Evolutionary conservation across 2,329 filamentous ascomycete genomes (phyloP).

Genomic region (Colletotrichum coccodes): DNA sequence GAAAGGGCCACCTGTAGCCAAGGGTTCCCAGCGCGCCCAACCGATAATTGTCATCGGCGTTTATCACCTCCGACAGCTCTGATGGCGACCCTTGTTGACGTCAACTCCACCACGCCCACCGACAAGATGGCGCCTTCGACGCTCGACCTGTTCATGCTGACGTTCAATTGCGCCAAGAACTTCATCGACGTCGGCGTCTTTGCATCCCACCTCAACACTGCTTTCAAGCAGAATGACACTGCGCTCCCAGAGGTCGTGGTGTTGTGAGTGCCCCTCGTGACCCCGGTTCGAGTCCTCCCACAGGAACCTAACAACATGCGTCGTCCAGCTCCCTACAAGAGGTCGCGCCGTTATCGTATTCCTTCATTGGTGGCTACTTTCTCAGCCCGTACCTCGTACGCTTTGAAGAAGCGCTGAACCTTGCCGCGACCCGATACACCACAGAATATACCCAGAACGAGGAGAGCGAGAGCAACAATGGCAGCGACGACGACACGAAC

Average conservation of each 20-base stretch:
- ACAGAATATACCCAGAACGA: conserved; percentile 37
- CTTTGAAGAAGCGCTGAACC: conserved; percentile 77
- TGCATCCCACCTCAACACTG: conserved; percentile 73
- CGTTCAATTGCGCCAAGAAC: conserved; percentile 87
- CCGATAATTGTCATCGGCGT: conserved; percentile 22
- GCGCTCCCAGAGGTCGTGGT: conserved; percentile 65
- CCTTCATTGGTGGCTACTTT: conserved; percentile 87
- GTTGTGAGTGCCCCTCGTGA: conserved; percentile 56
- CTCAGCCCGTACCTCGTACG: conserved; percentile 79
- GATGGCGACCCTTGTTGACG: conserved; percentile 26
- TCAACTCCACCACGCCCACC: conserved; percentile 26
- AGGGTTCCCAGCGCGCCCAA: background rate
- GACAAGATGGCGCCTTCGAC: conserved; percentile 52
- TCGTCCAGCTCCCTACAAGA: conserved; percentile 82
- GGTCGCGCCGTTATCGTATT: conserved; percentile 83
- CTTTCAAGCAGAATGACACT: conserved; percentile 60
- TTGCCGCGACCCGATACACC: conserved; percentile 63
- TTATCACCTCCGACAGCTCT: conserved; percentile 21
- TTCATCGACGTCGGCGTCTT: conserved; percentile 77
- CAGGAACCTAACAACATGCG: background rate
- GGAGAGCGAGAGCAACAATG: conserved; percentile 25
- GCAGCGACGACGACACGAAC: conserved; percentile 32
- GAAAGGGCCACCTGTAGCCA: background rate
- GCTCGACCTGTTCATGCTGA: conserved; percentile 81
- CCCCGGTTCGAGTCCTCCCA: background rate